These are phyloP conservation scores for Colletotrichum tropicicola DNA, from an alignment of 2,329 filamentous ascomycete species.

Conservation along the genomic window DNA sequence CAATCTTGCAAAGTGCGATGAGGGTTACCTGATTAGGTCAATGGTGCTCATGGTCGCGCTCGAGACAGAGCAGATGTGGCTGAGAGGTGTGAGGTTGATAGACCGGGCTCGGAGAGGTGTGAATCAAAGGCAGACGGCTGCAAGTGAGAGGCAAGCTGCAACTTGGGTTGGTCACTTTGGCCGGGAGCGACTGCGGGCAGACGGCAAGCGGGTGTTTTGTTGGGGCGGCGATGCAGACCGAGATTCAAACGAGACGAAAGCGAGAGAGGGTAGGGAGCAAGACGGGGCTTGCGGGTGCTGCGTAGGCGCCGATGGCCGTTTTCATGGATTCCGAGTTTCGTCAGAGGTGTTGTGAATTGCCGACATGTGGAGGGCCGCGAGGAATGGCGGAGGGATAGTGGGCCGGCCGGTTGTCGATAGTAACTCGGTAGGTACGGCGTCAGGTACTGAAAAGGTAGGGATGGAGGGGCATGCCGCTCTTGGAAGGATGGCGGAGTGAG, in stretches of 20 bases:
- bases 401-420: slow-evolving; percentile 14
- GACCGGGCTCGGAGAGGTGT: not conserved
- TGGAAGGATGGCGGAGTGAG: not conserved
- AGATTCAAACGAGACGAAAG: not conserved
- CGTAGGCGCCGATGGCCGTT: not conserved
- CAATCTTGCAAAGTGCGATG: slow-evolving; percentile 24
- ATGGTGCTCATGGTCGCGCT: slow-evolving; percentile 26
- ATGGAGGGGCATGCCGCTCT: not conserved
- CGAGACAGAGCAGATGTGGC: not conserved
- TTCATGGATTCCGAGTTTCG: slow-evolving; percentile 15
- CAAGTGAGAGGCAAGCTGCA: slow-evolving; percentile 30
- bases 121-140: slow-evolving; percentile 13
- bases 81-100: not conserved
- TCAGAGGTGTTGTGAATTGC: slow-evolving; percentile 6
- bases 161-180: slow-evolving; percentile 17
- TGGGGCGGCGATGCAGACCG: slow-evolving; percentile 11
- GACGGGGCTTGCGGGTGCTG: not conserved
- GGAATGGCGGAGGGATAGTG: slow-evolving; percentile 8
- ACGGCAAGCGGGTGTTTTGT: slow-evolving; percentile 13
- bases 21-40: slow-evolving; percentile 25
- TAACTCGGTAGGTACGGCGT: not conserved
- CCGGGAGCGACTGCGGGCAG: slow-evolving; percentile 9
- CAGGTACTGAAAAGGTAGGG: not conserved
- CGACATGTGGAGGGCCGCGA: slow-evolving; percentile 16
- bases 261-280: not conserved